These are phyloP conservation scores for Phytophthora meadii DNA, from an alignment of 352 stramenopile species.

Conservation along the genomic window DNA sequence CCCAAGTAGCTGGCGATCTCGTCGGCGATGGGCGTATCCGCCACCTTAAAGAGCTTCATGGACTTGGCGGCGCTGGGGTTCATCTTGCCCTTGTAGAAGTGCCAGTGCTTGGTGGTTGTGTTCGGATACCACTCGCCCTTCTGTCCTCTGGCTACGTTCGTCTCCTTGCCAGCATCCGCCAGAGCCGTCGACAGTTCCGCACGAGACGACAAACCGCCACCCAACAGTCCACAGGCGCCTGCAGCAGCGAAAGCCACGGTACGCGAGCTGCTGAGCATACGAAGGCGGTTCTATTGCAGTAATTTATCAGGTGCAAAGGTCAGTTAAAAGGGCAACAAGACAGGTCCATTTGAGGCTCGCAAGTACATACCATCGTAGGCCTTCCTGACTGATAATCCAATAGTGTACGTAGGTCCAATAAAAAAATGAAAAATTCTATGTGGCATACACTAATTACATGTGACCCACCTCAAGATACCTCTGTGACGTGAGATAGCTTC, in stretches of 20 bases:
- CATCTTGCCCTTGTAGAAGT: slow-evolving; percentile 91
- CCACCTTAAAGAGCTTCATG: slow-evolving; percentile 91
- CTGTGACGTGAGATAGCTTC: slow-evolving; percentile 28
- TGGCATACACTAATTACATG: not conserved
- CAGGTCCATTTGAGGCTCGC: not conserved
- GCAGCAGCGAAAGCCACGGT: slow-evolving; percentile 45
- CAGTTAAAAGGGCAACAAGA: not conserved
- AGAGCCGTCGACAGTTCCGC: slow-evolving; percentile 10
- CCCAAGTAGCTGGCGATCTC: slow-evolving; percentile 86
- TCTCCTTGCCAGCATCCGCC: slow-evolving; percentile 17
- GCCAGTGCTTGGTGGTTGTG: slow-evolving; percentile 88
- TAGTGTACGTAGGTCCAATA: slow-evolving; percentile 11
- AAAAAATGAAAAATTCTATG: not conserved
- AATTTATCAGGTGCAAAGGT: not conserved
- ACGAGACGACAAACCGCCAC: slow-evolving; percentile 34
- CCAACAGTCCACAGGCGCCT: slow-evolving; percentile 40
- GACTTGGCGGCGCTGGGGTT: slow-evolving; percentile 82
- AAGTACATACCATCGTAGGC: slow-evolving; percentile 15
- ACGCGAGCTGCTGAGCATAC: slow-evolving; percentile 29
- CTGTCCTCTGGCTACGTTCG: slow-evolving; percentile 9
- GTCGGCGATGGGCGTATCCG: slow-evolving; percentile 85
- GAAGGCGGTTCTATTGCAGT: slow-evolving; percentile 41
- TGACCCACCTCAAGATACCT: slow-evolving; percentile 28
- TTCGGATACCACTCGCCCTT: slow-evolving; percentile 74
- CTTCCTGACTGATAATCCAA: slow-evolving; percentile 5